These are phyloP conservation scores for Candida pseudoviswanathii DNA, from an alignment of 1,139 yeast species.

Conservation along the genomic window DNA sequence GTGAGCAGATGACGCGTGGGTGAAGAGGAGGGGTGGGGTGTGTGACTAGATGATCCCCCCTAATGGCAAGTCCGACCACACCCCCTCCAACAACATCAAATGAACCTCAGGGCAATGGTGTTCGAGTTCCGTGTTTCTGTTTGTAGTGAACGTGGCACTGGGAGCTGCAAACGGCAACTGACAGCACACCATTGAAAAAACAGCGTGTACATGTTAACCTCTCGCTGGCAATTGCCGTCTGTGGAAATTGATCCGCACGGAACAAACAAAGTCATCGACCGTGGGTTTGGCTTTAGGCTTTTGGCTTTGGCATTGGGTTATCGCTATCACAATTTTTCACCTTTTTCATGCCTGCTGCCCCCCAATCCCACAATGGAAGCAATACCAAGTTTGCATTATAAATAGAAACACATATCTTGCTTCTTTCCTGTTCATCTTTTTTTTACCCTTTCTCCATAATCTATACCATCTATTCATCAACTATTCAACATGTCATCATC, in stretches of 20 bases:
- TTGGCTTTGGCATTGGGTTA: neutral
- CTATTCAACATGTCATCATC: conserved; percentile 3
- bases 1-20: neutral
- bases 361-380: neutral
- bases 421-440: neutral
- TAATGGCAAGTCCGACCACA: neutral
- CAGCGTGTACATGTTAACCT: neutral
- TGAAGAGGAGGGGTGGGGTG: neutral
- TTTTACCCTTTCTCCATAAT: neutral
- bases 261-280: neutral
- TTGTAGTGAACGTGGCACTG: neutral
- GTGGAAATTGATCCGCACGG: neutral
- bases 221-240: neutral
- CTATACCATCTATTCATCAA: neutral
- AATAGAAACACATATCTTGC: neutral
- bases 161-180: neutral
- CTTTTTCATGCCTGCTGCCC: neutral
- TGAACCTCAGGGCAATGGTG: neutral
- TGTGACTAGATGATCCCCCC: neutral
- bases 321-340: neutral
- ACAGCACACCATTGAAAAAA: neutral
- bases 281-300: too few species aligned
- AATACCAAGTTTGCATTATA: neutral
- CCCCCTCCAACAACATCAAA: neutral
- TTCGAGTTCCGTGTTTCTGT: neutral